Conservation (phyloP, 306 rosid genomes). For the Vigna angularis region DNA sequence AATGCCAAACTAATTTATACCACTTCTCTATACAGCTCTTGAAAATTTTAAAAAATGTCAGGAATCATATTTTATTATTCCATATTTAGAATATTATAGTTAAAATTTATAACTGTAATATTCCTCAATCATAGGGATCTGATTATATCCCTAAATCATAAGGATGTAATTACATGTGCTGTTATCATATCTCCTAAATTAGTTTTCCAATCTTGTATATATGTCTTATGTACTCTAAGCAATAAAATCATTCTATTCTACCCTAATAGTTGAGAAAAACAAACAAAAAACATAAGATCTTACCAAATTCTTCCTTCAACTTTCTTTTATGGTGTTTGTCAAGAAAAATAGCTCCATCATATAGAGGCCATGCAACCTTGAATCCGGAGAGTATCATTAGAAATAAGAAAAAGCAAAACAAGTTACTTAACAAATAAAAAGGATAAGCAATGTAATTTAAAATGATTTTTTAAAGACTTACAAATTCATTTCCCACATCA, state of each 20-base stretch:
- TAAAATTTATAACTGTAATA: too few relatives aligned
- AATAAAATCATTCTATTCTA: too few relatives aligned
- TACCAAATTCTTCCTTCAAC: constrained; percentile 94
- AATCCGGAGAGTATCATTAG: constrained; percentile 46
- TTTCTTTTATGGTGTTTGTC: constrained; percentile 73
- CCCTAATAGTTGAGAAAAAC: too few relatives aligned
- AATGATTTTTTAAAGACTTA: constrained; percentile 47
- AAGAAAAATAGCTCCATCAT: constrained; percentile 73
- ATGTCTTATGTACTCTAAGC: too few relatives aligned
- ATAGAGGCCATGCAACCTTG: constrained; percentile 77
- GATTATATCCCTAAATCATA: too few relatives aligned
- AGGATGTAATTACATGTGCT: too few relatives aligned
- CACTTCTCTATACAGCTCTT: constrained; percentile 35
- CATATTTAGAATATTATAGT: too few relatives aligned
- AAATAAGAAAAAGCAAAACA: constrained; percentile 38
- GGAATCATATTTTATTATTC: too few relatives aligned
- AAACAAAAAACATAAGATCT: constrained; percentile 37
- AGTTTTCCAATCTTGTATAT: too few relatives aligned
- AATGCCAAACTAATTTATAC: constrained; percentile 17
- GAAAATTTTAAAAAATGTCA: too few relatives aligned
- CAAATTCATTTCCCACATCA: constrained; percentile 53
- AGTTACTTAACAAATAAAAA: constrained; percentile 37
- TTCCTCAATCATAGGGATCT: too few relatives aligned
- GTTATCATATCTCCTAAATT: too few relatives aligned
- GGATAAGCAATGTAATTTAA: background rate